phyloP scores from a whole-genome alignment of 2,329 filamentous ascomycete species.

The Venturia pyrina region DNA sequence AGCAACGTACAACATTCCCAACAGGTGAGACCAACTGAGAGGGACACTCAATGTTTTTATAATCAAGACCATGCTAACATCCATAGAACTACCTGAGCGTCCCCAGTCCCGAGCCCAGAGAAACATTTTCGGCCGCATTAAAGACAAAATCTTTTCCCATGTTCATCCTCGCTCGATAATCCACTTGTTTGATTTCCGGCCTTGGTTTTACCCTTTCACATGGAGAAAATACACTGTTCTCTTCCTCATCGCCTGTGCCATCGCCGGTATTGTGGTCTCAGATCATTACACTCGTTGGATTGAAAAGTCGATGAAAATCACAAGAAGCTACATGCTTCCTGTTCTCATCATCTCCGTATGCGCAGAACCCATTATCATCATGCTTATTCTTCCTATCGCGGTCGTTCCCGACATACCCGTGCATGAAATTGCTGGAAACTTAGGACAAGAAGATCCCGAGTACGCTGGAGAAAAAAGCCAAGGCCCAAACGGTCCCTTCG shows the following conservation, averaged over 20 bases:
- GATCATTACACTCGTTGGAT: slow-evolving; percentile 16
- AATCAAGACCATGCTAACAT: neutral
- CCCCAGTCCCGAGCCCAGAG: neutral
- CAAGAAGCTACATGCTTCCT: slow-evolving; percentile 16
- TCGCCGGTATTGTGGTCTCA: slow-evolving; percentile 15
- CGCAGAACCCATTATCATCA: slow-evolving; percentile 16
- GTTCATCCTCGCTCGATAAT: slow-evolving; percentile 14
- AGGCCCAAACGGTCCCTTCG: neutral
- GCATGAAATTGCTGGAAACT: neutral
- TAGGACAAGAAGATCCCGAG: neutral
- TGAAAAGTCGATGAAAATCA: slow-evolving; percentile 15
- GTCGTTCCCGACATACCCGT: slow-evolving; percentile 5
- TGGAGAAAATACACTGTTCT: slow-evolving; percentile 17
- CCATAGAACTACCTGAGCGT: neutral
- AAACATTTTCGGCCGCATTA: neutral
- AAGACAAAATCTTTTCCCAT: slow-evolving; percentile 6
- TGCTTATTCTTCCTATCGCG: slow-evolving; percentile 8
- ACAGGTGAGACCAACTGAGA: slow-evolving; percentile 23
- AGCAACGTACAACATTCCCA: too few relatives aligned
- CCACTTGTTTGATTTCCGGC: slow-evolving; percentile 15
- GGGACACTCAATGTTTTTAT: slow-evolving; percentile 30
- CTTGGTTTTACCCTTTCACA: slow-evolving; percentile 16
- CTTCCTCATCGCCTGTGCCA: slow-evolving; percentile 11
- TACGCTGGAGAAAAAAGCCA: neutral
- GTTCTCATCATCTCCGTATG: slow-evolving; percentile 16